phyloP scores from a whole-genome alignment of 306 rosid genomes.

The Delonix regia region DNA sequence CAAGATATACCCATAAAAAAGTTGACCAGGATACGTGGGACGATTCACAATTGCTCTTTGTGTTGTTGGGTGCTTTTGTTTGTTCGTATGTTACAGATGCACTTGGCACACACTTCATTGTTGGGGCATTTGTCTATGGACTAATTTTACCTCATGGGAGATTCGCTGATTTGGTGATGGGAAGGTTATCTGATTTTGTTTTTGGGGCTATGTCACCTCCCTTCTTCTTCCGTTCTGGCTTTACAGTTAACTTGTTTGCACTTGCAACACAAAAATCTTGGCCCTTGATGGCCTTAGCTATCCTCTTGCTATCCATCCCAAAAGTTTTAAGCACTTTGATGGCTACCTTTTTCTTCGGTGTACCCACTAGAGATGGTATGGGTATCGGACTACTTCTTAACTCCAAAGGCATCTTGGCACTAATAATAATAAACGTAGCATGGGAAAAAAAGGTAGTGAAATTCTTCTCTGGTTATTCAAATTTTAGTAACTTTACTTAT shows the following conservation, averaged over 20 bases:
- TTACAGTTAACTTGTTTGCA: neutral
- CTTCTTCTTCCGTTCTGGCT: constrained; percentile 43
- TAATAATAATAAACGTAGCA: constrained; percentile 40
- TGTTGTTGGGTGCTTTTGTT: constrained; percentile 36
- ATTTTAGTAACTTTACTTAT: neutral
- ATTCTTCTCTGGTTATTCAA: neutral
- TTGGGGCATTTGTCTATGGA: constrained; percentile 55
- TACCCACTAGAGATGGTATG: constrained; percentile 39
- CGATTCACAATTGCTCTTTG: constrained; percentile 29
- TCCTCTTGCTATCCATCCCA: constrained; percentile 29
- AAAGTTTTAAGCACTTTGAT: constrained; percentile 45
- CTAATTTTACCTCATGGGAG: constrained; percentile 48
- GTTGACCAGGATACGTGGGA: constrained; percentile 33
- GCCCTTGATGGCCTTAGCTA: neutral
- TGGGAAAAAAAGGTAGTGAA: constrained; percentile 43
- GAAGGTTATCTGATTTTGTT: constrained; percentile 41
- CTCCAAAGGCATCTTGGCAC: constrained; percentile 50
- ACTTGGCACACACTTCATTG: constrained; percentile 45
- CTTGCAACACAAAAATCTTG: neutral
- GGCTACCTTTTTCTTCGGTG: constrained; percentile 22
- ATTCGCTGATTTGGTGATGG: constrained; percentile 32
- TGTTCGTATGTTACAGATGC: constrained; percentile 40
- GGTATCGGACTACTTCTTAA: constrained; percentile 51
- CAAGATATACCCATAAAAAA: neutral
- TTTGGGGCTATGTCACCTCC: constrained; percentile 36